These are phyloP conservation scores for Fusarium sp. DNA, from an alignment of 2,329 filamentous ascomycete species.

Conservation along the genomic window DNA sequence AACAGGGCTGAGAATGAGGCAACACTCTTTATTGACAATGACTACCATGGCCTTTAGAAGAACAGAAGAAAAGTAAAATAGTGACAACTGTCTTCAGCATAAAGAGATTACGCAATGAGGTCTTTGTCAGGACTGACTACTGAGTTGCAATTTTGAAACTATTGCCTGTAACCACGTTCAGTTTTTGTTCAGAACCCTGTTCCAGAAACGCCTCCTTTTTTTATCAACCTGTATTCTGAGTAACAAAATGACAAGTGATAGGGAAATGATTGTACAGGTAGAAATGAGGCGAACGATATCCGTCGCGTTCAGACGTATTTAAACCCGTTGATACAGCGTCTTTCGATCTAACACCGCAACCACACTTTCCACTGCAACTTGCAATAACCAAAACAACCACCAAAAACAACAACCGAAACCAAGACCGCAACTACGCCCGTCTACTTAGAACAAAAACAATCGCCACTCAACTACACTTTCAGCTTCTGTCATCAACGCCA, in stretches of 20 bases:
- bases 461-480: too few relatives aligned
- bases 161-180: neutral
- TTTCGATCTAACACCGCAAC: neutral
- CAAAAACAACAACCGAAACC: too few relatives aligned
- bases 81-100: too few relatives aligned
- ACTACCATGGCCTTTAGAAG: neutral
- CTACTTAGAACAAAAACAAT: too few relatives aligned
- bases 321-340: neutral
- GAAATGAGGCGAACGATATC: neutral
- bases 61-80: too few relatives aligned
- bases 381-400: neutral
- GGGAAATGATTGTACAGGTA: neutral
- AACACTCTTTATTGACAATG: neutral
- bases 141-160: neutral
- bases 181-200: neutral
- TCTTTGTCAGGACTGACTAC: neutral
- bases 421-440: neutral
- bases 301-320: neutral
- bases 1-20: neutral
- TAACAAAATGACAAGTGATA: neutral
- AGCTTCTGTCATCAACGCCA: neutral
- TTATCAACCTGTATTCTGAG: neutral
- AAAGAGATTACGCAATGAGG: too few relatives aligned
- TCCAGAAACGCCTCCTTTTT: neutral
- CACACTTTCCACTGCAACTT: neutral